Percentiles rank a stretch among this genome's conserved stretches.
phyloP scores from a whole-genome alignment of 371 early-diverging fungal species.

The Mortierella sp. region DNA sequence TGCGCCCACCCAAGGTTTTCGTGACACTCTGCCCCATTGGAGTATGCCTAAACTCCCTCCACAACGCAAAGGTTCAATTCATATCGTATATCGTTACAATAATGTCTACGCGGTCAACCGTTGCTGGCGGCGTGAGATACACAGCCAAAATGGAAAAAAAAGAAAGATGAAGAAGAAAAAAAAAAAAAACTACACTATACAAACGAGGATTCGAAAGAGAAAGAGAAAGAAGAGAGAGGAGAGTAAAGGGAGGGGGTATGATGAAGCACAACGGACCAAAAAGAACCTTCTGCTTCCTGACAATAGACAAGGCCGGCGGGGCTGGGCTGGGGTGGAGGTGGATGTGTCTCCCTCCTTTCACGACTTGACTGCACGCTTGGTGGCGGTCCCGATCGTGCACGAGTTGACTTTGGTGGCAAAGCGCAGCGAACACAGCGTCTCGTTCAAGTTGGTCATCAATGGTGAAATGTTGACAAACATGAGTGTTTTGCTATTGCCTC shows the following conservation, averaged over 20 bases:
- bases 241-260: neutral
- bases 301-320: neutral
- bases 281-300: neutral
- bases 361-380: constrained; percentile 28
- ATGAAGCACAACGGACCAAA: neutral
- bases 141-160: too few relatives aligned
- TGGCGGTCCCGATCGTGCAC: constrained; percentile 79
- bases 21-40: too few relatives aligned
- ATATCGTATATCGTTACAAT: too few relatives aligned
- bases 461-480: constrained; percentile 99
- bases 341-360: neutral
- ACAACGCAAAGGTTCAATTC: too few relatives aligned
- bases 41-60: too few relatives aligned
- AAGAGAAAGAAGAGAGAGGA: neutral
- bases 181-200: too few relatives aligned
- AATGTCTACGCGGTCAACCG: too few relatives aligned
- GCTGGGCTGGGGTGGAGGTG: too few relatives aligned
- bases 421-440: constrained; percentile 93
- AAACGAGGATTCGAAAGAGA: too few relatives aligned
- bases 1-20: too few relatives aligned
- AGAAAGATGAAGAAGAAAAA: too few relatives aligned
- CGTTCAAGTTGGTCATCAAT: constrained; percentile 74
- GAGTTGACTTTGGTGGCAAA: constrained; percentile 96
- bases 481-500: constrained; percentile 95
- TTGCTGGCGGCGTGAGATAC: too few relatives aligned